phyloP scores from a whole-genome alignment of 148 eudicot genomes.

The Chenopodium album region DNA sequence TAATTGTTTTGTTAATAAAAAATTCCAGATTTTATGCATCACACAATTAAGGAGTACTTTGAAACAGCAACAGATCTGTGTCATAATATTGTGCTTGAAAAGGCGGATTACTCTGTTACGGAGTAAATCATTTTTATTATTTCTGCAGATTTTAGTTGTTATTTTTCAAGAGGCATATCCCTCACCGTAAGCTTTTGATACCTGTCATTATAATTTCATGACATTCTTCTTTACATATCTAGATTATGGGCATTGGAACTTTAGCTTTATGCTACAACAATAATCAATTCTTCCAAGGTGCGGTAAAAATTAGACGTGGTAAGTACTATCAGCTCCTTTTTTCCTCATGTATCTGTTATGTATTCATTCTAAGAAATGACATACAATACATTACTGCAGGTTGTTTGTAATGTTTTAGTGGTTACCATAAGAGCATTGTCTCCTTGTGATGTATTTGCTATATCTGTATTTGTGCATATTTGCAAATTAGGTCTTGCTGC shows the following conservation, averaged over 20 bases:
- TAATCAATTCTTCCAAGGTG: conserved; percentile 77
- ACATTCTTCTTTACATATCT: conserved; percentile 9
- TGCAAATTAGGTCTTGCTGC: conserved; percentile 68
- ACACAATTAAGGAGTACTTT: too few relatives aligned
- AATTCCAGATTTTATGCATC: too few relatives aligned
- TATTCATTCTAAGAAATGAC: too few relatives aligned
- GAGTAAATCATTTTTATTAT: too few relatives aligned
- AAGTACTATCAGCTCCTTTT: conserved; percentile 22
- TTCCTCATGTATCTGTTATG: background rate
- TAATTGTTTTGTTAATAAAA: too few relatives aligned
- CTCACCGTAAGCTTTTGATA: background rate
- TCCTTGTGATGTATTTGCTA: background rate
- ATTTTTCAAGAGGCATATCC: background rate
- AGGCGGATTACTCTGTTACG: too few relatives aligned
- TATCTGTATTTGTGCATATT: background rate
- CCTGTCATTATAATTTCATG: background rate
- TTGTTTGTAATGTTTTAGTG: background rate
- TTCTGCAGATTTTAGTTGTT: background rate
- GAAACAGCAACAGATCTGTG: too few relatives aligned
- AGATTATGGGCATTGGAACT: conserved; percentile 83
- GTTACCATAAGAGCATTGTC: background rate
- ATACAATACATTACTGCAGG: background rate
- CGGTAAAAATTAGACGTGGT: conserved; percentile 91
- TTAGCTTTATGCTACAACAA: conserved; percentile 90
- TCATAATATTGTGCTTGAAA: too few relatives aligned